Percentiles rank a stretch among this genome's conserved stretches.
These are phyloP conservation scores for Antrodiella citrinella DNA, from an alignment of 768 basidiomycete species.

Conservation along the genomic window DNA sequence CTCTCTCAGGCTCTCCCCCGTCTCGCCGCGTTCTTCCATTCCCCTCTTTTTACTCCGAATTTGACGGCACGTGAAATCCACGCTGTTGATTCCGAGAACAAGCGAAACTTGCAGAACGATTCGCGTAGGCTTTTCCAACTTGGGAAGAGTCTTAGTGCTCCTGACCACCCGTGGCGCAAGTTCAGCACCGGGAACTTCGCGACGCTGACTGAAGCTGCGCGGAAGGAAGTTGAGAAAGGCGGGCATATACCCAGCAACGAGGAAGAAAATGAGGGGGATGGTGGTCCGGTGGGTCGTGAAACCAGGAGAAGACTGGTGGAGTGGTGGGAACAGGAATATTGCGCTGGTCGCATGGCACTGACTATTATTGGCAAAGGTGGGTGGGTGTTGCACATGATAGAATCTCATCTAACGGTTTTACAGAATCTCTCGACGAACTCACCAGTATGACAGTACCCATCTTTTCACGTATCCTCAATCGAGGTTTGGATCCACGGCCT, in stretches of 20 bases:
- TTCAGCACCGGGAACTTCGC: constrained; percentile 41
- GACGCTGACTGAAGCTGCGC: constrained; percentile 18
- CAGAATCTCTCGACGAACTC: constrained; percentile 29
- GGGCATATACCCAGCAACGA: neutral
- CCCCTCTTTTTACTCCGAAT: constrained; percentile 38
- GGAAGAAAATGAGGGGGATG: constrained; percentile 28
- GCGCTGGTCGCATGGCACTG: constrained; percentile 29
- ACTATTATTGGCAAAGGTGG: constrained; percentile 28
- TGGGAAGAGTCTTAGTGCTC: constrained; percentile 32
- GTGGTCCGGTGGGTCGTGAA: constrained; percentile 31
- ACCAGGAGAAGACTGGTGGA: constrained; percentile 24
- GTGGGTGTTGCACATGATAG: neutral
- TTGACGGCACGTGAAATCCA: constrained; percentile 42
- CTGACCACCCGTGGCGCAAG: constrained; percentile 35
- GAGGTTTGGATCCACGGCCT: constrained; percentile 19
- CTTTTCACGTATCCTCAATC: constrained; percentile 26
- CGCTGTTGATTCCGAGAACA: constrained; percentile 50
- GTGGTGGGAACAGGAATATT: constrained; percentile 32
- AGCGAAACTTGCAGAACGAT: constrained; percentile 44
- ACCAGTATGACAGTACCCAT: constrained; percentile 21
- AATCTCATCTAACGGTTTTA: neutral
- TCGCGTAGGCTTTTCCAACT: constrained; percentile 41
- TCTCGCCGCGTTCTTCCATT: constrained; percentile 40
- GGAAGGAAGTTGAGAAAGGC: constrained; percentile 9
- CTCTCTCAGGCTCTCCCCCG: constrained; percentile 29